Evolutionary conservation across 2,329 filamentous ascomycete genomes (phyloP).

Genomic region (Knufia fluminis): DNA sequence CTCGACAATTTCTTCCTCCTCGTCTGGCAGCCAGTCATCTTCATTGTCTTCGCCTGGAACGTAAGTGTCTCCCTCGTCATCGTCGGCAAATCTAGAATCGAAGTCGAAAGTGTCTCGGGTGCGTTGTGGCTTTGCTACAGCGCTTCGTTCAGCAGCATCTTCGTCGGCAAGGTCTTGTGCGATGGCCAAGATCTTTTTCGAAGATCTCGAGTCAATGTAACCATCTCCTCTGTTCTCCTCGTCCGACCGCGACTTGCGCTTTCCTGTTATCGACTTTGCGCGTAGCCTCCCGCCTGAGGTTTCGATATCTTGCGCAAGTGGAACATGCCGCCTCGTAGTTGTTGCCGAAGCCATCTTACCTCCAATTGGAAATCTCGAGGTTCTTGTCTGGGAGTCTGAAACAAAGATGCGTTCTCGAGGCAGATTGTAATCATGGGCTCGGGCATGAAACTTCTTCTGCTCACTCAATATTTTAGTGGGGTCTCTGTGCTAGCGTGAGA

Average conservation of each 20-base stretch:
- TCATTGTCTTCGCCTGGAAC: conserved; percentile 62
- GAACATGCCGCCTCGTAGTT: conserved; percentile 63
- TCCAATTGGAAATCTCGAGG: conserved; percentile 7
- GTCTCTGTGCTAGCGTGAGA: no score
- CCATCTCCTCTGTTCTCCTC: conserved; percentile 53
- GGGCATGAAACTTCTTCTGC: no score
- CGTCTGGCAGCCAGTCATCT: conserved; percentile 53
- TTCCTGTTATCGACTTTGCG: conserved; percentile 64
- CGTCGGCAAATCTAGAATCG: conserved; percentile 60
- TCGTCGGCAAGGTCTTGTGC: conserved; percentile 83
- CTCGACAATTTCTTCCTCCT: conserved; percentile 50
- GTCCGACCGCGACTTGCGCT: conserved; percentile 47
- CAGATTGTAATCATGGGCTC: no score
- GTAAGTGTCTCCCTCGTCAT: conserved; percentile 34
- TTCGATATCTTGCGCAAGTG: conserved; percentile 78
- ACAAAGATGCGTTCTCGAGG: not conserved
- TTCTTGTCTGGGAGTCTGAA: not conserved
- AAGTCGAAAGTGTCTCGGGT: conserved; percentile 66
- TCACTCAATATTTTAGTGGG: no score
- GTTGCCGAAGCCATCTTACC: conserved; percentile 17
- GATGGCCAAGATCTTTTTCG: conserved; percentile 78
- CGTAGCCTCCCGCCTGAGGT: conserved; percentile 57
- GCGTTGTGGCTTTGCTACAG: conserved; percentile 26
- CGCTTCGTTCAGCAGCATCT: conserved; percentile 48
- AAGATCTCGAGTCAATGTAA: conserved; percentile 81